Base-by-base conservation (phyloP, 208 protist genomes). In the Phytomonas francai region DNA sequence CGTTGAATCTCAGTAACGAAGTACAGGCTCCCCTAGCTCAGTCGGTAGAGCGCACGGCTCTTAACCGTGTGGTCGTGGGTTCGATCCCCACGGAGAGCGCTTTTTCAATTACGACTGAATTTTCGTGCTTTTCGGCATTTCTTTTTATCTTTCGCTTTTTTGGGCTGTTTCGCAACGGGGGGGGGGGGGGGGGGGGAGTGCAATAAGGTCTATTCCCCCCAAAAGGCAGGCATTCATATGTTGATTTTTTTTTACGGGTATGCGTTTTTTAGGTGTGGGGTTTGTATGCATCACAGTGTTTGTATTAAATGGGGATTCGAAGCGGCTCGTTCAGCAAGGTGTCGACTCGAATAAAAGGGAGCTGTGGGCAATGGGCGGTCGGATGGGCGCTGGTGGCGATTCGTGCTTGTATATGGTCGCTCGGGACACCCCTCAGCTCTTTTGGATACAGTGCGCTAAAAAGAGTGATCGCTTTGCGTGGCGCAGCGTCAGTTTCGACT, bases 51-150 rank as follows among this genome's bases (percentile, higher is more conserved):
- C 93, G 92, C 93, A 92, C 82, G 92, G 89, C 95, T 97, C 88
- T 97, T 98, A 97, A 97, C 88, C 94, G 88, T 94, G 95, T 97
- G 93, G 96, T 98, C 95, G 94, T 94, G 94, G 96, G 96, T 98
- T 98, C 96, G 96, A 98, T 75, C 85, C 88, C 88, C 85, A 94
- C 85, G 84, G 88, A 77, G 78, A 73, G 68, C 79, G 80, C 68
- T 77, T 79, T 82, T 82, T 70, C 14, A 3, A 39, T 39, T 39
- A 9, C n/a, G n/a, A n/a, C n/a, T 3, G 2, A 33, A 3, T 36
- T 59, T 11, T 0, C 30, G 14, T 4, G 14, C 59, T 32, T 1
- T 63, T 63, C 33, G 8, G 33, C 33, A 8, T 3, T 36, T 36
- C 33, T 8, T 36, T 36, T 8, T 36, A 11, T 36, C 8, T 36